Evolutionary conservation across 2,329 filamentous ascomycete genomes (phyloP).

Genomic region (Phialophora chinensis): DNA sequence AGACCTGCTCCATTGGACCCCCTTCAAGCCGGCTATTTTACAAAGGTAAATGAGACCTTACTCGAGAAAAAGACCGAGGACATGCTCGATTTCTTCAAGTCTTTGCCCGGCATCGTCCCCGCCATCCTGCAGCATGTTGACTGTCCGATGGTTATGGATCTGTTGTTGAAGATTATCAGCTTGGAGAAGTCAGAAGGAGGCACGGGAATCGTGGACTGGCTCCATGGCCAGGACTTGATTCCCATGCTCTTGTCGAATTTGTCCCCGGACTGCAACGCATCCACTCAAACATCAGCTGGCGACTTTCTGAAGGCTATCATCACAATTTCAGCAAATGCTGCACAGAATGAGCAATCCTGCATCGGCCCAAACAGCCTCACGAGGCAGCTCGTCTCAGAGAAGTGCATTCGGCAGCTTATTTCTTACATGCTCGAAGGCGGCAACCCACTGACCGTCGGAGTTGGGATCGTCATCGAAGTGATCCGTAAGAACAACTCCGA

Average conservation of each 20-base stretch:
- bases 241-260: constrained; percentile 86
- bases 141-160: constrained; percentile 97
- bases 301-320: constrained; percentile 99
- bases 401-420: constrained; percentile 84
- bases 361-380: constrained; percentile 98
- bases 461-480: constrained; percentile 97
- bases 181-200: constrained; percentile 90
- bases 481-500: constrained; percentile 99
- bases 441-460: constrained; percentile 92
- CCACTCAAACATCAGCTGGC: constrained; percentile 93
- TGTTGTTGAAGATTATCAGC: constrained; percentile 94
- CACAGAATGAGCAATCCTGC: constrained; percentile 97
- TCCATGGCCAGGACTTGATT: constrained; percentile 86
- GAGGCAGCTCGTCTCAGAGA: constrained; percentile 85
- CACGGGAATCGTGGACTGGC: constrained; percentile 94
- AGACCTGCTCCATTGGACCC: constrained; percentile 85
- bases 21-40: constrained; percentile 95
- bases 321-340: constrained; percentile 97
- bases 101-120: constrained; percentile 77
- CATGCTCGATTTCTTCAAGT: constrained; percentile 90
- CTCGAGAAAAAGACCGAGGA: constrained; percentile 98
- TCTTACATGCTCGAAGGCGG: constrained; percentile 90
- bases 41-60: constrained; percentile 96
- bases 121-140: constrained; percentile 93
- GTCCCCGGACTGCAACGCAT: constrained; percentile 80